These are phyloP conservation scores for Camellia oleifera DNA, from an alignment of 179 eudicot genomes.

Conservation along the genomic window DNA sequence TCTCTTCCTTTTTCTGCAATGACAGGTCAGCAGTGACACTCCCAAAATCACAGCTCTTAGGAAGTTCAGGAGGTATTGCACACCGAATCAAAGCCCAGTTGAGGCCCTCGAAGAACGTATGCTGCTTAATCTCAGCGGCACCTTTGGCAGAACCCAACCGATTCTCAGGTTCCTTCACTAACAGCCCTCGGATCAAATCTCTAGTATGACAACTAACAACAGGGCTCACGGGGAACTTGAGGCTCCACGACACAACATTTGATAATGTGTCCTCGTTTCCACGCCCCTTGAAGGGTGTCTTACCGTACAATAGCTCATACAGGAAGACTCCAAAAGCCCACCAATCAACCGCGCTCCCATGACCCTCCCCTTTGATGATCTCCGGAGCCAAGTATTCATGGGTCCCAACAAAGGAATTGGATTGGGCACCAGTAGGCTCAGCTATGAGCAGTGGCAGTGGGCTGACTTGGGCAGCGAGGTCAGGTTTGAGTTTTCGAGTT, in stretches of 20 bases:
- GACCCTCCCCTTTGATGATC: constrained; percentile 56
- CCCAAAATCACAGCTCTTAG: constrained; percentile 34
- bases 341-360: constrained; percentile 64
- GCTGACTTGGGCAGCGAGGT: constrained; percentile 37
- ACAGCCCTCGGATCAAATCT: constrained; percentile 54
- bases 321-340: constrained; percentile 66
- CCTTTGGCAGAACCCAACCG: constrained; percentile 70
- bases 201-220: constrained; percentile 66
- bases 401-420: constrained; percentile 58
- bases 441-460: constrained; percentile 61
- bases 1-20: constrained; percentile 34
- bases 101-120: constrained; percentile 65
- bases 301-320: constrained; percentile 72
- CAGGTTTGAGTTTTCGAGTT: constrained; percentile 48
- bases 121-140: constrained; percentile 70
- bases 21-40: constrained; percentile 12
- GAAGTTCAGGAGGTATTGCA: constrained; percentile 71
- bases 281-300: constrained; percentile 76
- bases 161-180: constrained; percentile 58
- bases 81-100: constrained; percentile 82
- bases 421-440: constrained; percentile 66
- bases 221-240: constrained; percentile 54
- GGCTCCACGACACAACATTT: constrained; percentile 54
- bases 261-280: constrained; percentile 59
- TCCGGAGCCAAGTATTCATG: constrained; percentile 60